phyloP scores from a whole-genome alignment of 805 yeast species.

The Starmerella powellii region DNA sequence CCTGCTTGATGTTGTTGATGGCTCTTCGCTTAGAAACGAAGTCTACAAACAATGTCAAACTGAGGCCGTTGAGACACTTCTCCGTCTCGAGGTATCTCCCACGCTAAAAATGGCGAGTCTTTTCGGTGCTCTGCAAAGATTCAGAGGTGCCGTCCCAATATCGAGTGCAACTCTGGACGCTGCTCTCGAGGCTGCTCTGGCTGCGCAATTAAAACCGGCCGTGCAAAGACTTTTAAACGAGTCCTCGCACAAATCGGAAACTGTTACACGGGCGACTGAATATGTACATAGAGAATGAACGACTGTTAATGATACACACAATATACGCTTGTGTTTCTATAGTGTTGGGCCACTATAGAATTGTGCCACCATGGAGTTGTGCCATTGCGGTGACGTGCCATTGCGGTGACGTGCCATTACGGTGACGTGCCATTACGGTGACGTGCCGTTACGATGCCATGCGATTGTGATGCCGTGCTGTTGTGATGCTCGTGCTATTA shows the following conservation, averaged over 20 bases:
- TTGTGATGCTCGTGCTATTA: too few species aligned
- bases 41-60: slow-evolving; percentile 24
- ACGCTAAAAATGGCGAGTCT: slow-evolving; percentile 2
- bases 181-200: slow-evolving; percentile 1
- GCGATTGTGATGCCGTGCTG: too few species aligned
- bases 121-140: slow-evolving; percentile 12
- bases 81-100: neutral
- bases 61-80: slow-evolving; percentile 17
- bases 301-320: neutral
- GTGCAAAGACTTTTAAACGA: neutral
- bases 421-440: too few species aligned
- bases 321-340: neutral
- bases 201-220: neutral
- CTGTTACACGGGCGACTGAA: neutral
- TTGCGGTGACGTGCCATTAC: too few species aligned
- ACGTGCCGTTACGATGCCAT: too few species aligned
- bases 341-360: neutral
- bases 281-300: neutral
- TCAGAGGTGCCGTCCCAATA: neutral
- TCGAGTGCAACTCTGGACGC: slow-evolving; percentile 2
- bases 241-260: neutral
- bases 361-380: too few species aligned
- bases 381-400: too few species aligned
- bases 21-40: slow-evolving; percentile 14
- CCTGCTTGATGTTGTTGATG: slow-evolving; percentile 20